Percentiles rank a stretch among this genome's conserved stretches.
Conservation (phyloP, 129 eudicot genomes). For the Silybum marianum region DNA sequence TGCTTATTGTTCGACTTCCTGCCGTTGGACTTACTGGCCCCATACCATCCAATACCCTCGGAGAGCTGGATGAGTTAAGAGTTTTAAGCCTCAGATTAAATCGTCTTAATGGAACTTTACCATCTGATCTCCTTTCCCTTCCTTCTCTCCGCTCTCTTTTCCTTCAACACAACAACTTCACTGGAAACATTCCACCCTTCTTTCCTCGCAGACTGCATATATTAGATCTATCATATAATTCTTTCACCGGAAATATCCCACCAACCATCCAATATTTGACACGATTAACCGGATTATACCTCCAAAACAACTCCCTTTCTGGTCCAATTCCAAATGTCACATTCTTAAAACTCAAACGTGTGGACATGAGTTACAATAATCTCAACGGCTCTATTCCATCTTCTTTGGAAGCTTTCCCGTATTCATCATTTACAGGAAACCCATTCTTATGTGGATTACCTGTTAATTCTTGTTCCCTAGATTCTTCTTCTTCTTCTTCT, state of each 20-base stretch:
- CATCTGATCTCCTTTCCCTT: slow-evolving; percentile 65
- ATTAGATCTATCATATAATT: slow-evolving; percentile 71
- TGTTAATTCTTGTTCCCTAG: slow-evolving; percentile 43
- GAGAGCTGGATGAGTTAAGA: slow-evolving; percentile 49
- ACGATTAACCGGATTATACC: slow-evolving; percentile 48
- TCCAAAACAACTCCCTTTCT: slow-evolving; percentile 66
- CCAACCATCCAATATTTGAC: slow-evolving; percentile 52
- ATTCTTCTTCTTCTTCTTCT: slow-evolving; percentile 24
- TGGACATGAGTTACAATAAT: slow-evolving; percentile 64
- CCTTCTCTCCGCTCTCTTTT: slow-evolving; percentile 66
- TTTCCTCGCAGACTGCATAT: slow-evolving; percentile 52
- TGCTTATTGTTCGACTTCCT: slow-evolving; percentile 60
- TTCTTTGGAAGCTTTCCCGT: slow-evolving; percentile 52
- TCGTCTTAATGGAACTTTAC: slow-evolving; percentile 58
- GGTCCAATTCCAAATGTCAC: slow-evolving; percentile 61
- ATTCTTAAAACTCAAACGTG: slow-evolving; percentile 42
- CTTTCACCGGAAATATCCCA: slow-evolving; percentile 60
- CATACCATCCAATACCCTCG: slow-evolving; percentile 64
- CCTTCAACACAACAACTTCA: slow-evolving; percentile 74
- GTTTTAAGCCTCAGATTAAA: slow-evolving; percentile 78
- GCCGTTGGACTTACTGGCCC: slow-evolving; percentile 75
- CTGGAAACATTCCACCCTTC: slow-evolving; percentile 56
- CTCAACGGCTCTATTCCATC: slow-evolving; percentile 65
- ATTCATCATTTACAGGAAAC: slow-evolving; percentile 69
- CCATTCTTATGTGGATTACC: slow-evolving; percentile 64